Evolutionary conservation across 495 filamentous ascomycete species (phyloP), one percentile per base, ranked within the genome.

Genomic region (Pseudoneurospora amorphoporcata): DNA sequence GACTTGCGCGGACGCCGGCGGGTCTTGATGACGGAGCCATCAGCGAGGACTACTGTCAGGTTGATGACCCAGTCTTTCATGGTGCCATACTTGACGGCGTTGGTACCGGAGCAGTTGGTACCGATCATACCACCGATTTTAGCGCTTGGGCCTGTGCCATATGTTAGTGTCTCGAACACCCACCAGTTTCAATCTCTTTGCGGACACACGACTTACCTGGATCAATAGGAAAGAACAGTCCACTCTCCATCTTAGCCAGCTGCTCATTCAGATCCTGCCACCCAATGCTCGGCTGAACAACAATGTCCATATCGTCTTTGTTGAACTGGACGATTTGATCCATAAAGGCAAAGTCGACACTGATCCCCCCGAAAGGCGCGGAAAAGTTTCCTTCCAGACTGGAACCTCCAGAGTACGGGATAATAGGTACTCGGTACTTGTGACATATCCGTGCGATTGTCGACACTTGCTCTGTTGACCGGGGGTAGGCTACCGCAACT

Each of bases 21-120:
- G 1, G 92, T 94, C 82, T 94, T 94, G 79, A 94, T 90, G 53
- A 94, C 80, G 0, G 89, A 92, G 4, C 92, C 92, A 78, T 94
- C 92, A 10, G 91, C 90, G 14, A 94, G 84, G 1, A 94, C 92
- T 1, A 94, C 90, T 0, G 92, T 94, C 53, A 94, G 80, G 75
- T 92, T 92, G 73, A 94, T 87, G 37, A 94, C 91, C 92, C 92
- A 94, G 74, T 94, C 92, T 77, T 91, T 92, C 92, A 94, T 94
- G 8, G 92, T 94, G 0, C 92, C 92, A 77, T 94, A 94, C 72
- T 90, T 85, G 32, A 92, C 91, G 5, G 92, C 92, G 76, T 94
- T 94, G 8, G 92, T 94, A 3, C 92, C 92, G 39, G 88, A 90
- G 75, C 92, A 94, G 77, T 91, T 91, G 70, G 91, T 94, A 14